A percentile compares a stretch with the other conserved stretches of the same genome.
These are phyloP conservation scores for Globisporangium perplexum DNA, from an alignment of 352 stramenopile genomes.

Conservation along the genomic window DNA sequence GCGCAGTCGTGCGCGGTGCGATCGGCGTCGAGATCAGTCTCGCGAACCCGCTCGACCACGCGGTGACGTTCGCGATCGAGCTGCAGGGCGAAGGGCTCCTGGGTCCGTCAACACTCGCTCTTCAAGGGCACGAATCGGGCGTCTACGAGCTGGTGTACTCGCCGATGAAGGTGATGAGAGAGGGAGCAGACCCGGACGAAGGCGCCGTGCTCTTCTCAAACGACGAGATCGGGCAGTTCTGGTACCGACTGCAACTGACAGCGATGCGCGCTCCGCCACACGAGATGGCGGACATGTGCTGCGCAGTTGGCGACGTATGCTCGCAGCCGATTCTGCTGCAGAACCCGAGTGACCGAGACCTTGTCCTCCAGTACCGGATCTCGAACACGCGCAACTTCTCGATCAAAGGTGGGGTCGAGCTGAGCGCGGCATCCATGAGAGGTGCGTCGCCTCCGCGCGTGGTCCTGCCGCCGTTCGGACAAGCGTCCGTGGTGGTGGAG, in stretches of 20 bases:
- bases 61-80: slow-evolving; percentile 83
- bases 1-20: slow-evolving; percentile 68
- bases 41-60: slow-evolving; percentile 81
- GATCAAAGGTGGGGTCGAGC: slow-evolving; percentile 34
- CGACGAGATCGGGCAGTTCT: slow-evolving; percentile 90
- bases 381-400: slow-evolving; percentile 88
- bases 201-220: slow-evolving; percentile 89
- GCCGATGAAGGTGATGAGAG: slow-evolving; percentile 59
- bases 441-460: slow-evolving; percentile 17
- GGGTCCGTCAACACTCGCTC: slow-evolving; percentile 61
- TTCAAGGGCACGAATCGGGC: slow-evolving; percentile 58
- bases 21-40: slow-evolving; percentile 89
- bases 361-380: slow-evolving; percentile 67
- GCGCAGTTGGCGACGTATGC: slow-evolving; percentile 77
- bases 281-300: slow-evolving; percentile 70
- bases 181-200: slow-evolving; percentile 15
- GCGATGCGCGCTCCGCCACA: slow-evolving; percentile 48
- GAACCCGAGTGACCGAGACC: slow-evolving; percentile 82
- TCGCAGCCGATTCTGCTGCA: slow-evolving; percentile 78
- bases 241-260: slow-evolving; percentile 85
- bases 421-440: background rate
- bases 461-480: slow-evolving; percentile 61
- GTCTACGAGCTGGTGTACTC: slow-evolving; percentile 93
- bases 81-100: slow-evolving; percentile 84
- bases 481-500: slow-evolving; percentile 61